Conservation (phyloP, 345 rosid species). For the Kernera saxatilis region DNA sequence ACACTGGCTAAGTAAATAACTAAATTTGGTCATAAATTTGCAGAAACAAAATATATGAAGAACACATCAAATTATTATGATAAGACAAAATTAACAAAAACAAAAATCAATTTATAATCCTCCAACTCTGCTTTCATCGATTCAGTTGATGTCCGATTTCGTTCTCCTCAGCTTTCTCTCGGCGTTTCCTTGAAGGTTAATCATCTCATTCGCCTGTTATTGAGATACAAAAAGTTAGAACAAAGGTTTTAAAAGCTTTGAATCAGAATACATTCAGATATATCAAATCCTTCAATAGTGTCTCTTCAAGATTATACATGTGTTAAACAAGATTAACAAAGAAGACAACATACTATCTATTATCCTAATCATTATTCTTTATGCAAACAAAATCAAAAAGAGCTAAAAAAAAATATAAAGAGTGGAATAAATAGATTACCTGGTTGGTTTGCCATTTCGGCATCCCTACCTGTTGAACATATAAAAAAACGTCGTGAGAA, state of each 20-base stretch:
- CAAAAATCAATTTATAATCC: too few relatives aligned
- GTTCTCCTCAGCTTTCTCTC: slow-evolving; percentile 66
- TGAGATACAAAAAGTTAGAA: not conserved
- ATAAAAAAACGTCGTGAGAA: not conserved
- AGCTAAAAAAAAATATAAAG: not conserved
- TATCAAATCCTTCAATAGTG: too few relatives aligned
- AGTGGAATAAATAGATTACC: not conserved
- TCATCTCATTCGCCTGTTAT: slow-evolving; percentile 45
- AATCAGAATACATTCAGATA: too few relatives aligned
- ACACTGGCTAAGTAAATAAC: not conserved
- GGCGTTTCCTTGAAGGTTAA: slow-evolving; percentile 36
- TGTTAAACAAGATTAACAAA: too few relatives aligned
- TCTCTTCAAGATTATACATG: too few relatives aligned
- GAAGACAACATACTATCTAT: too few relatives aligned
- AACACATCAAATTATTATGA: too few relatives aligned
- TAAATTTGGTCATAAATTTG: not conserved
- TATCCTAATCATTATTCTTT: too few relatives aligned
- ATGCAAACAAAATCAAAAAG: not conserved
- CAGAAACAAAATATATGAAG: not conserved
- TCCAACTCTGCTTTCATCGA: not conserved
- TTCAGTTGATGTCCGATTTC: slow-evolving; percentile 76
- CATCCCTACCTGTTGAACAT: not conserved
- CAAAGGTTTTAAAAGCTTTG: not conserved
- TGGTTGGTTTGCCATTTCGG: not conserved
- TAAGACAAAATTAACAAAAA: too few relatives aligned